Percentiles rank a stretch among this genome's conserved stretches.
These are phyloP conservation scores for Paramecium sexaurelia DNA, from an alignment of 73 alveolate genomes.

Conservation along the genomic window DNA sequence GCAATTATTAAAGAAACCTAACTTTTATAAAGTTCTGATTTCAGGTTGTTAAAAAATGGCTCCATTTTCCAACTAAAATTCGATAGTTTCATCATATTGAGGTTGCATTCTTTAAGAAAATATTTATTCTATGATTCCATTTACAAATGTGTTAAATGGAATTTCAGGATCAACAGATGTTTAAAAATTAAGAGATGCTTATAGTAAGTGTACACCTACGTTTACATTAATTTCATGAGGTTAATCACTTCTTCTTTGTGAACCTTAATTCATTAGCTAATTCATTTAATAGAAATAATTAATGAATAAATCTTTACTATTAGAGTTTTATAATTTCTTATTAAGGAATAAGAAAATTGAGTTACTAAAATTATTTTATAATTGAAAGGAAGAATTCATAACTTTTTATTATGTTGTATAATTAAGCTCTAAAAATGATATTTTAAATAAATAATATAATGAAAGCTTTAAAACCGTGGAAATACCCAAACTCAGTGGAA, in stretches of 20 bases:
- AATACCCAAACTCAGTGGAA: neutral
- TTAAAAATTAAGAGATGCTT: neutral
- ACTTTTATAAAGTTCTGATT: neutral
- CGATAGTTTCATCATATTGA: neutral
- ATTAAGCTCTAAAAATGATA: too few species aligned
- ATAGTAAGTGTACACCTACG: neutral
- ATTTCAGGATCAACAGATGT: neutral
- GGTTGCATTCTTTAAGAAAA: constrained; percentile 7
- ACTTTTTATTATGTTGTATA: too few species aligned
- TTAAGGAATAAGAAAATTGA: too few species aligned
- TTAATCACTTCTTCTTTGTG: neutral
- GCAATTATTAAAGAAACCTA: neutral
- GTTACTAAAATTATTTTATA: too few species aligned
- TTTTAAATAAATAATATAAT: neutral
- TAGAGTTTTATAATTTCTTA: too few species aligned
- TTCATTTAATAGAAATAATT: too few species aligned
- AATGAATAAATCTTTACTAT: too few species aligned
- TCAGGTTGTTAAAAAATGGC: neutral
- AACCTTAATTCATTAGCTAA: neutral
- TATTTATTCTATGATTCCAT: neutral
- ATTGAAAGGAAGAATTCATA: too few species aligned
- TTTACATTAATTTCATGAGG: neutral
- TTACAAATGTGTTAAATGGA: neutral
- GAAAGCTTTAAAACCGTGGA: neutral
- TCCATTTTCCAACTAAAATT: neutral